Percentiles rank a stretch among this genome's conserved stretches.
These are phyloP conservation scores for Candida qinlingensis DNA, from an alignment of 805 yeast species.

Conservation along the genomic window DNA sequence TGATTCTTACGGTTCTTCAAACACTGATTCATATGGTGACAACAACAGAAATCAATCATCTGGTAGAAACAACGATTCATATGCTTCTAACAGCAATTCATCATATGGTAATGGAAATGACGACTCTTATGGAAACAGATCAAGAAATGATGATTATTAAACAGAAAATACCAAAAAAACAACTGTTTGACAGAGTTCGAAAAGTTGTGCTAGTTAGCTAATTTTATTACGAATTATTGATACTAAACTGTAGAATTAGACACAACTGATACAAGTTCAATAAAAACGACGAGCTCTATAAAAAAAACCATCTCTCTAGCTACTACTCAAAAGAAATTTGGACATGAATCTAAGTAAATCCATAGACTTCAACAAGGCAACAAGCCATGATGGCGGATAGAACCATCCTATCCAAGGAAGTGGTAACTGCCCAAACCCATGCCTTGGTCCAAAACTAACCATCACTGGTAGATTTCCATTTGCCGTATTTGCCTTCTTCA, in stretches of 20 bases:
- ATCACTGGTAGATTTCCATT: not conserved
- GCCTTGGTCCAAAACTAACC: not conserved
- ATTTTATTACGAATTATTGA: no score
- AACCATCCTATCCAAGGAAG: not conserved
- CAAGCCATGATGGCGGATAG: not conserved
- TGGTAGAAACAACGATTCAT: constrained; percentile 11
- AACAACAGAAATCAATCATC: constrained; percentile 9
- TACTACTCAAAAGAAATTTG: not conserved
- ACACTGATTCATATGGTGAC: constrained; percentile 26
- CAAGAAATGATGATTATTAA: no score
- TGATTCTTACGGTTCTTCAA: constrained; percentile 17
- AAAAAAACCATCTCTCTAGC: not conserved
- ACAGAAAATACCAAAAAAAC: no score
- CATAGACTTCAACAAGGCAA: not conserved
- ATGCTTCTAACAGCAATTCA: constrained; percentile 12
- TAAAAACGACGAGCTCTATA: no score
- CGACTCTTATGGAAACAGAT: not conserved
- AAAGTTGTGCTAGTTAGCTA: no score
- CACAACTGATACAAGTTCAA: no score
- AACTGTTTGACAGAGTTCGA: no score
- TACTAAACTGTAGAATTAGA: no score
- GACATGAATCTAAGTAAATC: not conserved
- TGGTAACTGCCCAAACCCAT: constrained; percentile 1
- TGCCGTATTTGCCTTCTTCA: not conserved
- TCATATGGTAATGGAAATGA: no score